Base-by-base conservation (phyloP, 306 rosid genomes). In the Vigna trinervia region DNA sequence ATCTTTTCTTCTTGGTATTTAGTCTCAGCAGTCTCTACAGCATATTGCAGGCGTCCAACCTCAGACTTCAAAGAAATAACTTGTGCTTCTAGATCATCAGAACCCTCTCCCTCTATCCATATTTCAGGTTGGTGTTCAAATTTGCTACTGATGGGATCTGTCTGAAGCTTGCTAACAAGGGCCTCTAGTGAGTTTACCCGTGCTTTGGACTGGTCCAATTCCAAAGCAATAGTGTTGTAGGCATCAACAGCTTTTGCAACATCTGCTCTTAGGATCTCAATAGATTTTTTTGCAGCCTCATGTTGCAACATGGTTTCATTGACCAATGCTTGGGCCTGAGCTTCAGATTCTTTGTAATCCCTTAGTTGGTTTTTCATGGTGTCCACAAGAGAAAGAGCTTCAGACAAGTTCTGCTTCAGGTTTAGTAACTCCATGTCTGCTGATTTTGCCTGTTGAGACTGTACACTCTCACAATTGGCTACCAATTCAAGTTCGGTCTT, bases 1-100 rank as follows among this genome's bases (percentile, higher is more conserved):
- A 87, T 84, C 77, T 92, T 91, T 78, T 92, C 96, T 88, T 90
- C 96, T 26, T 87, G 88, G 88, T 82, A 84, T 72, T 84, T 88
- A 48, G 86, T 69, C 91, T 92, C 97, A n/a, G 97, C 86, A 64
- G 62, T 78, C 76, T 92, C 96, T 39, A 90, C 58, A 46, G 84
- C 84, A 74, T 89, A 88, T 79, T 78, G 86, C 74, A 92, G 77
- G 0, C 71, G 77, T 62, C 17, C 84, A 8, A 87, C 82, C 82
- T 95, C 96, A 2, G 87, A 79, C 64, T 86, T 95, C 75, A 92
- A 77, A 73, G 63, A 68, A 77, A 23, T 11, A 69, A 88, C 72
- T 75, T 90, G 93, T 11, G 48, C 83, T 81, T 88, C 89, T 28
- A 39, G 63, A 51, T 67, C 45, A 52, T 52, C 76, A 45, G 83